Percentiles rank a stretch among this genome's conserved stretches.
These are phyloP conservation scores for Biscogniauxia marginata DNA, from an alignment of 2,329 filamentous ascomycete genomes.

Conservation along the genomic window DNA sequence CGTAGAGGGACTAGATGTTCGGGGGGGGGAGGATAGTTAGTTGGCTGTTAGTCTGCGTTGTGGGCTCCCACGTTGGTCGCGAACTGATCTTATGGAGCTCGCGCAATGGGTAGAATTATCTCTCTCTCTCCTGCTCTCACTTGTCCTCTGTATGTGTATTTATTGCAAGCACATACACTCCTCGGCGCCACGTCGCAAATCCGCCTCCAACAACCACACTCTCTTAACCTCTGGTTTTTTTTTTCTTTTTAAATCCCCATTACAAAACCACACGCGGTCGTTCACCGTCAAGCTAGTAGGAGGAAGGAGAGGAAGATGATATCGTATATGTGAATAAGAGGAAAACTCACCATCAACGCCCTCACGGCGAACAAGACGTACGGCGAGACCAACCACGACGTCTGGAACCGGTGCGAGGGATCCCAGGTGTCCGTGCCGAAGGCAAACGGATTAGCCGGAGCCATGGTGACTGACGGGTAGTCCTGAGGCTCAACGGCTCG, in stretches of 20 bases:
- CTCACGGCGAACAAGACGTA: constrained; percentile 58
- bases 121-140: not conserved
- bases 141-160: not conserved
- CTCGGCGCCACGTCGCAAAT: too few species aligned
- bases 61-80: too few species aligned
- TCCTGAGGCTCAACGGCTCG: not conserved
- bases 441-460: constrained; percentile 14
- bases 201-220: too few species aligned
- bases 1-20: constrained; percentile 53
- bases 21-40: not conserved
- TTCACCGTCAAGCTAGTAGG: too few species aligned
- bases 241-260: too few species aligned
- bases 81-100: constrained; percentile 1
- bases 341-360: constrained; percentile 49
- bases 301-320: too few species aligned
- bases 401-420: constrained; percentile 67
- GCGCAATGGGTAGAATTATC: not conserved
- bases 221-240: too few species aligned
- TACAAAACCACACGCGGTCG: too few species aligned
- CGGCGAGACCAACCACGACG: constrained; percentile 77
- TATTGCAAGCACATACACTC: too few species aligned
- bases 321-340: too few species aligned
- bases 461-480: constrained; percentile 6
- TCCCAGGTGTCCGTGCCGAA: constrained; percentile 42
- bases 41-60: not conserved